phyloP scores from a whole-genome alignment of 805 yeast genomes.

The Kluyveromyces lactis region DNA sequence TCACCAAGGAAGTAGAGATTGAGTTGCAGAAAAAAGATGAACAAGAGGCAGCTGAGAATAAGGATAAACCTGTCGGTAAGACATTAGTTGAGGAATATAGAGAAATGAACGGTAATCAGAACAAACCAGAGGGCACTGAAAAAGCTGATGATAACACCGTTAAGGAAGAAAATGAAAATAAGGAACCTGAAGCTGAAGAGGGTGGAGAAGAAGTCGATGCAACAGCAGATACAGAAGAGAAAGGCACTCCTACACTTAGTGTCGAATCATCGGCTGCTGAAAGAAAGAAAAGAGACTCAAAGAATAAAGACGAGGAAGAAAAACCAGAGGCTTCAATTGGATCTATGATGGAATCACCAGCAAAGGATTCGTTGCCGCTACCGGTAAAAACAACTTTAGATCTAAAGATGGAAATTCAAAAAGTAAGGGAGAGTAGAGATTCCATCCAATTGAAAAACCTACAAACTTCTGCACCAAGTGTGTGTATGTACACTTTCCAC shows the following conservation, averaged over 20 bases:
- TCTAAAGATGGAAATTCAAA: conserved; percentile 66
- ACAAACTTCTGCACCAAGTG: conserved; percentile 83
- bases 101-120: conserved; percentile 43
- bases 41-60: conserved; percentile 38
- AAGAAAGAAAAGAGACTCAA: conserved; percentile 11
- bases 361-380: conserved; percentile 68
- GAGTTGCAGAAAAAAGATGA: conserved; percentile 77
- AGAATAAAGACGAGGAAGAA: conserved; percentile 25
- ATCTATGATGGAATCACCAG: conserved; percentile 53
- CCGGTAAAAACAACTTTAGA: conserved; percentile 79
- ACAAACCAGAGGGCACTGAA: conserved; percentile 8
- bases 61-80: conserved; percentile 24
- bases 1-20: conserved; percentile 73
- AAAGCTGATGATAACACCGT: conserved; percentile 4
- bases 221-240: conserved; percentile 11
- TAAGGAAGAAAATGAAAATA: conserved; percentile 4
- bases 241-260: conserved; percentile 20
- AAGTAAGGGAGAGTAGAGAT: conserved; percentile 75
- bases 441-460: conserved; percentile 58
- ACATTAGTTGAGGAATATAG: conserved; percentile 60
- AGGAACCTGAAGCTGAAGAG: conserved; percentile 3
- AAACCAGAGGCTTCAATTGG: conserved; percentile 13
- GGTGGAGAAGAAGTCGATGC: conserved; percentile 8
- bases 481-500: conserved; percentile 97
- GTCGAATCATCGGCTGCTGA: conserved; percentile 5